Base-by-base conservation (phyloP, 139 green algal species). In the Tetradesmus lagerheimii region DNA sequence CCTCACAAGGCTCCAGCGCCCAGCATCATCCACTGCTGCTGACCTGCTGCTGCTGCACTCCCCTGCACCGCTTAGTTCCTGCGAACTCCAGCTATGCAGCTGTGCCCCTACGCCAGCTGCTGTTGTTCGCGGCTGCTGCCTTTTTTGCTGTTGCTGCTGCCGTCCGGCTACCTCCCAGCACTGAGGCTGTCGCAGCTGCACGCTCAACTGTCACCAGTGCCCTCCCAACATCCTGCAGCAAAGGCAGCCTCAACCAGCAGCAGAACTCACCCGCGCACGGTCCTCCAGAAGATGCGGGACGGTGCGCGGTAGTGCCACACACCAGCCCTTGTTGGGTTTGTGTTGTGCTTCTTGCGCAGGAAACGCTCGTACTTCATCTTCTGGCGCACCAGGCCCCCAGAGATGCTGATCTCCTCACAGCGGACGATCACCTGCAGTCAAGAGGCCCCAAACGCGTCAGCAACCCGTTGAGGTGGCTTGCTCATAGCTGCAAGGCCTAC, bases 341-440 rank as follows among this genome's bases (percentile, higher is more conserved):
- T 99, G 93, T 98, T 98, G 91, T 97, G 98, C 35, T 97, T 92
- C 95, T 99, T 99, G 89, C 94, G 92, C 89, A 98, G 93, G 94
- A 99, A 99, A 82, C 96, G 94, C 93, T 98, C 96, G 88, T 98
- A 99, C 96, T 99, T 99, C 92, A 96, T 97, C 93, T 98, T 98
- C 92, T 99, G 98, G 67, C 98, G 96, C 37, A 99, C 97, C 80
- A 99, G 93, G 83, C 98, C 98, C 80, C 98, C 98, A 71, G 97
- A 99, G 79, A 99, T 96, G 94, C 89, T 94, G 85, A 99, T 98
- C 80, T 98, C 96, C 96, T 99, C 98, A 87, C 90, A 93, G 35
- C 98, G 95, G 29, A 99, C 96, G 67, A 96, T 89, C 23, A 99
- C 97, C 97, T 99, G 93, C 85, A 83, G 83, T 20, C 82, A 84